A percentile compares a stretch with the other conserved stretches of the same genome.
These are phyloP conservation scores for Aureobasidium leucospermi DNA, from an alignment of 2,329 filamentous ascomycete species.

Conservation along the genomic window DNA sequence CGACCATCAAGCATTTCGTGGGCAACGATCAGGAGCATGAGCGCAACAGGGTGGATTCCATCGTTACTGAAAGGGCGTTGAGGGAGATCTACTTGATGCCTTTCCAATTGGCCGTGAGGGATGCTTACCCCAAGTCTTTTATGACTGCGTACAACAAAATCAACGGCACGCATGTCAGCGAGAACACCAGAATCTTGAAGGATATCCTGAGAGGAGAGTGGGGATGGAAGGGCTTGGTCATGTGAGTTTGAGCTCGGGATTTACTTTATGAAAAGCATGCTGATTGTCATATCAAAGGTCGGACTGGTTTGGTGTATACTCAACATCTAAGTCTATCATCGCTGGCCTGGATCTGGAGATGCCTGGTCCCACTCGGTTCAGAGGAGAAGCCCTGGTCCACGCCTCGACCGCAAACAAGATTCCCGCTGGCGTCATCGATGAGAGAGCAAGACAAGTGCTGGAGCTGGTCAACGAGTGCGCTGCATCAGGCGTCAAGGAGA, in stretches of 20 bases:
- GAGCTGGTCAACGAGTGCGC: conserved; percentile 45
- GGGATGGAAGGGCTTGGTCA: conserved; percentile 50
- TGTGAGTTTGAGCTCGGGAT: conserved; percentile 51
- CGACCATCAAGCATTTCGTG: conserved; percentile 73
- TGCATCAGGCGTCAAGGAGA: conserved; percentile 22
- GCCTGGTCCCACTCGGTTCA: conserved; percentile 41
- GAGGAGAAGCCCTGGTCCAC: conserved; percentile 30
- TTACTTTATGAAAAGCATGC: no score
- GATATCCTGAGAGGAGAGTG: conserved; percentile 64
- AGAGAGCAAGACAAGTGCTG: conserved; percentile 53
- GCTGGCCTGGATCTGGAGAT: conserved; percentile 79
- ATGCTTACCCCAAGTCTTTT: conserved; percentile 60
- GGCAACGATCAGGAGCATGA: conserved; percentile 68
- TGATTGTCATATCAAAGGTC: no score
- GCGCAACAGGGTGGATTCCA: conserved; percentile 56
- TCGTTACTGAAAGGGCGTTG: conserved; percentile 57
- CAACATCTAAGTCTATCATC: conserved; percentile 57
- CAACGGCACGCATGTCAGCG: conserved; percentile 61
- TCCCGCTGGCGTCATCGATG: conserved; percentile 49
- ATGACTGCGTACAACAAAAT: conserved; percentile 73
- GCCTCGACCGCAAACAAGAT: conserved; percentile 43
- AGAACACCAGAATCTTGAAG: conserved; percentile 58
- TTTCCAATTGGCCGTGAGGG: conserved; percentile 65
- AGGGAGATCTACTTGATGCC: conserved; percentile 67
- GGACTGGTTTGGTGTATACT: conserved; percentile 64